These are phyloP conservation scores for Calocera viscosa DNA, from an alignment of 768 basidiomycete genomes.

Conservation along the genomic window DNA sequence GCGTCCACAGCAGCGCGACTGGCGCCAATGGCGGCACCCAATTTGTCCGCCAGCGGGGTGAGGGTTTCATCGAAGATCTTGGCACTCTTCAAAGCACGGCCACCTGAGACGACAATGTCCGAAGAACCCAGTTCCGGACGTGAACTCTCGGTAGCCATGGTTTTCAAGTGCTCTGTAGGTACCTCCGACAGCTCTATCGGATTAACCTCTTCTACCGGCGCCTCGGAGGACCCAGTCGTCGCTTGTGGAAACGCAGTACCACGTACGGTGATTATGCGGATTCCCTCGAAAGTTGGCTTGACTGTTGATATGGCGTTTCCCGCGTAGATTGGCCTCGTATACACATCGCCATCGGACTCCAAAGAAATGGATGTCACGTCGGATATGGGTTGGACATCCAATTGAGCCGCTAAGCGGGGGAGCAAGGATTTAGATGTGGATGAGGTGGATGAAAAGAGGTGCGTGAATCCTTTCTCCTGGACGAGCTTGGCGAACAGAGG, in stretches of 20 bases:
- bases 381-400: constrained; percentile 84
- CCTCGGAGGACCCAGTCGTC: constrained; percentile 37
- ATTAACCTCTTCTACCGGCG: constrained; percentile 48
- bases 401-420: constrained; percentile 77
- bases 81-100: constrained; percentile 85
- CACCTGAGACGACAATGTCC: constrained; percentile 81
- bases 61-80: constrained; percentile 80
- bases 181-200: constrained; percentile 47
- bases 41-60: constrained; percentile 81
- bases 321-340: constrained; percentile 91
- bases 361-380: constrained; percentile 77
- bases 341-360: constrained; percentile 59
- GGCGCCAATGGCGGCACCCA: constrained; percentile 96
- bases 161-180: constrained; percentile 53
- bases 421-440: constrained; percentile 85
- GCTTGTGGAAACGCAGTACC: constrained; percentile 75
- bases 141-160: constrained; percentile 74
- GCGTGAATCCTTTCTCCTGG: constrained; percentile 60
- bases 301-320: constrained; percentile 95
- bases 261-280: constrained; percentile 93
- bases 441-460: constrained; percentile 84
- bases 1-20: constrained; percentile 96
- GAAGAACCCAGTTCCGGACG: constrained; percentile 87
- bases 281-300: constrained; percentile 53
- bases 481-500: constrained; percentile 72